phyloP scores from a whole-genome alignment of 306 rosid genomes.

The Cicer chorassanicum region DNA sequence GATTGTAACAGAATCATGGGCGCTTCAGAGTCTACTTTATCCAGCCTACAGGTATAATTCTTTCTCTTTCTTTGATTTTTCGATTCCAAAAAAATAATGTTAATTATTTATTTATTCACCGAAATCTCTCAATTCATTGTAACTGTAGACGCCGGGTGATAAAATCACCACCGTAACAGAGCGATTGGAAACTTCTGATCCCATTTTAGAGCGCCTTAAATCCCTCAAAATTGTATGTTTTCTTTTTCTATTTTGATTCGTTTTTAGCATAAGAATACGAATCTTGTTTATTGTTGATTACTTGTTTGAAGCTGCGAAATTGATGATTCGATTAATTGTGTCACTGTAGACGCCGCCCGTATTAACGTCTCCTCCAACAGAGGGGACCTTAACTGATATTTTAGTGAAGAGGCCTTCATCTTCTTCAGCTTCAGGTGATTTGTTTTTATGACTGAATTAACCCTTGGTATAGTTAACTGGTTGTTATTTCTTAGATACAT shows the following conservation, averaged over 20 bases:
- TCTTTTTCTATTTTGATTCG: background rate
- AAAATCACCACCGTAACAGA: slow-evolving; percentile 82
- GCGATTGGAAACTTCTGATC: slow-evolving; percentile 70
- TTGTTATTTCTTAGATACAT: background rate
- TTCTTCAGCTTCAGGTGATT: slow-evolving; percentile 66
- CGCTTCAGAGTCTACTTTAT: slow-evolving; percentile 79
- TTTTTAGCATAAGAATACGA: too few species aligned
- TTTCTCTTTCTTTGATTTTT: background rate
- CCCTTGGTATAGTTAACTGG: background rate
- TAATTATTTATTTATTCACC: slow-evolving; percentile 8
- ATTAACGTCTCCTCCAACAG: slow-evolving; percentile 76
- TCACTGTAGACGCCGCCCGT: slow-evolving; percentile 77
- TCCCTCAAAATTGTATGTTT: slow-evolving; percentile 72
- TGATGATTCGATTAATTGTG: background rate
- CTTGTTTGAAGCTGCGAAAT: slow-evolving; percentile 7
- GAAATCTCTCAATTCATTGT: slow-evolving; percentile 33
- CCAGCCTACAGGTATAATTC: slow-evolving; percentile 55
- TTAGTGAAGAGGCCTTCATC: slow-evolving; percentile 82
- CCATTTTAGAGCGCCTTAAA: slow-evolving; percentile 69
- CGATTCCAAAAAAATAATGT: background rate
- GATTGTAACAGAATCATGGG: slow-evolving; percentile 62
- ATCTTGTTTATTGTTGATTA: slow-evolving; percentile 21
- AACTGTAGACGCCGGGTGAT: slow-evolving; percentile 59
- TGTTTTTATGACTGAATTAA: slow-evolving; percentile 5
- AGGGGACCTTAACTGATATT: slow-evolving; percentile 86